These are phyloP conservation scores for Leccinum fibrillosum DNA, from an alignment of 768 basidiomycete genomes.

Conservation along the genomic window DNA sequence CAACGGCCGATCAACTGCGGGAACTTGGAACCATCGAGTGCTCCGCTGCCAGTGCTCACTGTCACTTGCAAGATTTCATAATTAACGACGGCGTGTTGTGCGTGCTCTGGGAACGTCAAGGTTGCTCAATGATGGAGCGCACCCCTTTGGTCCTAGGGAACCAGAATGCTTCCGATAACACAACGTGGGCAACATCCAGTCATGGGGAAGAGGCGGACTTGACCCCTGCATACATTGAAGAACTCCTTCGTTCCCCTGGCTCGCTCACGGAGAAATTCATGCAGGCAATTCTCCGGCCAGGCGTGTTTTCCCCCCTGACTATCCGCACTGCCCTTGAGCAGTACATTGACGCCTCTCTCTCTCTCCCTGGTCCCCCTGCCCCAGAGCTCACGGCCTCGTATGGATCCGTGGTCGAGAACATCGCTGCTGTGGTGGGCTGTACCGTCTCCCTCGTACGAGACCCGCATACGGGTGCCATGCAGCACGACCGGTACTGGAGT, in stretches of 20 bases:
- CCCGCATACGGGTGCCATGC: conserved; percentile 74
- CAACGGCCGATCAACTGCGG: conserved; percentile 54
- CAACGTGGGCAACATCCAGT: conserved; percentile 52
- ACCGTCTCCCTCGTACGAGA: conserved; percentile 72
- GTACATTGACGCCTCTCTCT: conserved; percentile 71
- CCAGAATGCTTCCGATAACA: conserved; percentile 25
- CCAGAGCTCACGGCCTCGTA: conserved; percentile 61
- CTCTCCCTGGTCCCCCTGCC: conserved; percentile 55
- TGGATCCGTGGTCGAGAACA: conserved; percentile 65
- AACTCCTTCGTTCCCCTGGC: conserved; percentile 65
- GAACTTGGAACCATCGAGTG: conserved; percentile 59
- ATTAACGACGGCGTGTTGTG: conserved; percentile 51
- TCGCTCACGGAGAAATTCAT: conserved; percentile 79
- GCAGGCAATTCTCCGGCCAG: conserved; percentile 80
- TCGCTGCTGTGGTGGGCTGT: conserved; percentile 83
- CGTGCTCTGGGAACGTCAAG: conserved; percentile 80
- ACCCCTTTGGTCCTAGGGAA: conserved; percentile 44
- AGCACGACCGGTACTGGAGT: conserved; percentile 78
- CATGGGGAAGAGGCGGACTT: conserved; percentile 73
- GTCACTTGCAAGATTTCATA: conserved; percentile 78
- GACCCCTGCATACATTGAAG: conserved; percentile 86
- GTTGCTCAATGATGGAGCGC: conserved; percentile 65
- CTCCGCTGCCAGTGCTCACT: conserved; percentile 57
- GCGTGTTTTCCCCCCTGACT: conserved; percentile 81
- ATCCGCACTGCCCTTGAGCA: conserved; percentile 79